phyloP scores from a whole-genome alignment of 176 grass and related monocot species.

The Eragrostis curvula region DNA sequence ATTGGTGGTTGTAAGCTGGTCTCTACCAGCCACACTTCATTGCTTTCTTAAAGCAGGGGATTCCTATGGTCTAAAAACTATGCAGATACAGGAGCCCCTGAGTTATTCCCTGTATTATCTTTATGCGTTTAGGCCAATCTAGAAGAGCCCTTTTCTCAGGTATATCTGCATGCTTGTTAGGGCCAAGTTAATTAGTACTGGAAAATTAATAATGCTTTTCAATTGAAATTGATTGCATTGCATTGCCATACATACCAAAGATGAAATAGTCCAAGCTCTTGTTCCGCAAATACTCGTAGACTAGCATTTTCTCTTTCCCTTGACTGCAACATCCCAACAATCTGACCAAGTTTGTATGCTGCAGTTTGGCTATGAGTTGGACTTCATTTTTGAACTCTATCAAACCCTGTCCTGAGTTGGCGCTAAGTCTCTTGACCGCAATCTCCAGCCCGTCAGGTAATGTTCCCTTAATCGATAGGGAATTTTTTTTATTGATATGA shows the following conservation, averaged over 20 bases:
- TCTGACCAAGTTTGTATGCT: constrained; percentile 31
- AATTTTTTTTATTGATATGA: too few species aligned
- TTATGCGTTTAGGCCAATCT: neutral
- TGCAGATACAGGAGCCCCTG: constrained; percentile 2
- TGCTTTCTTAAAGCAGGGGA: too few species aligned
- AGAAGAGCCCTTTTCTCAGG: neutral
- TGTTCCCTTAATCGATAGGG: neutral
- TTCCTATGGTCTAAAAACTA: too few species aligned
- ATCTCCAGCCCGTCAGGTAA: constrained; percentile 10
- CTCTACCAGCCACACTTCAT: too few species aligned
- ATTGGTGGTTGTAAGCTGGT: too few species aligned
- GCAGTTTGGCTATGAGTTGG: constrained; percentile 38
- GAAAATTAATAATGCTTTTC: neutral
- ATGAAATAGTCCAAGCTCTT: constrained; percentile 35
- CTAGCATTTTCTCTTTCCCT: constrained; percentile 24
- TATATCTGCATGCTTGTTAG: neutral
- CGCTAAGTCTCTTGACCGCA: constrained; percentile 31
- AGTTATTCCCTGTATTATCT: neutral
- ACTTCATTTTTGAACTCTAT: constrained; percentile 39
- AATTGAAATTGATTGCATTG: too few species aligned
- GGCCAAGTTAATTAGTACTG: neutral
- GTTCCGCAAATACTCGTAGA: constrained; percentile 38
- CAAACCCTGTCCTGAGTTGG: constrained; percentile 31
- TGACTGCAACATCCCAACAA: constrained; percentile 33
- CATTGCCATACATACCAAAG: constrained; percentile 11